Conservation (phyloP, 176 grass and related monocot genomes). For the Eleusine coracana region DNA sequence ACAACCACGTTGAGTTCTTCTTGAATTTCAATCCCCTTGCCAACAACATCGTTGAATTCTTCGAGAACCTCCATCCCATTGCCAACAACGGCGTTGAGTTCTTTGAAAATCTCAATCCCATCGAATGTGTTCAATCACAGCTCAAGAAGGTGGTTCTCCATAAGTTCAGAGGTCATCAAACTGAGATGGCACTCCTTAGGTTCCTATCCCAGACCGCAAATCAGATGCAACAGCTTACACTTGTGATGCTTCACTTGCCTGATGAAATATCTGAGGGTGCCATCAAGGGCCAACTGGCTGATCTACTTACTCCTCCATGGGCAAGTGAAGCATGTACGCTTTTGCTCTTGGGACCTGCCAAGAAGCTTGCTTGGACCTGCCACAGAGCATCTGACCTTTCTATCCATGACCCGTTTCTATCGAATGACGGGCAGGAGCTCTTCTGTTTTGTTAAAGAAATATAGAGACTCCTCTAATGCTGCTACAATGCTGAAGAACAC, state of each 20-base stretch:
- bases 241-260: not conserved
- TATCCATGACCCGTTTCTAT: constrained; percentile 12
- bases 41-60: not conserved
- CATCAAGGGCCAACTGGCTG: not conserved
- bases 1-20: not conserved
- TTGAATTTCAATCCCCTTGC: too few relatives aligned
- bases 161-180: not conserved
- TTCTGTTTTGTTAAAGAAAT: not conserved
- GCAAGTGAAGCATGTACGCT: constrained; percentile 7
- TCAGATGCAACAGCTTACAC: not conserved
- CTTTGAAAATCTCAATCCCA: not conserved
- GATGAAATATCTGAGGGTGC: not conserved
- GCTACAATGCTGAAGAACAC: not conserved
- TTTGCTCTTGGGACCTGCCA: not conserved
- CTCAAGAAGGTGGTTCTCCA: constrained; percentile 40
- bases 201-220: not conserved
- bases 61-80: not conserved
- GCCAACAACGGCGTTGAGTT: not conserved
- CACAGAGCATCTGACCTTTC: constrained; percentile 20
- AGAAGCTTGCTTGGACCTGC: not conserved
- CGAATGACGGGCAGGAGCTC: not conserved
- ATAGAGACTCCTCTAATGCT: not conserved
- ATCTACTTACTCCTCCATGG: not conserved
- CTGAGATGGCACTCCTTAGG: constrained; percentile 2
- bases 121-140: constrained; percentile 19